Evolutionary conservation across 768 basidiomycete species (phyloP).

Genomic region (Boletus patriciae): DNA sequence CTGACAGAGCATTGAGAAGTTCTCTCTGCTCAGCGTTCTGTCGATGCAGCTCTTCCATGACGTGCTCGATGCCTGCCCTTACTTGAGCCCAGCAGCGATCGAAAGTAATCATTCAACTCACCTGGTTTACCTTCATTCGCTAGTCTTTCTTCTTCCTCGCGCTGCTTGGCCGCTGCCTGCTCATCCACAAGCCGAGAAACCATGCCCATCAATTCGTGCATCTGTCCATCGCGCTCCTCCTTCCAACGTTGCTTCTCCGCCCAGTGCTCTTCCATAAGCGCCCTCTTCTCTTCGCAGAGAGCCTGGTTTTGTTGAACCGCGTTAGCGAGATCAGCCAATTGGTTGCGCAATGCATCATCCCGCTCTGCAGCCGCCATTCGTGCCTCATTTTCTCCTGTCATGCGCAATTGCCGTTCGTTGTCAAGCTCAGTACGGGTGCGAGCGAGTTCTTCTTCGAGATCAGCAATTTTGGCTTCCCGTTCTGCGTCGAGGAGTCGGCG

Average conservation of each 20-base stretch:
- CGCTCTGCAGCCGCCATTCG: slow-evolving; percentile 63
- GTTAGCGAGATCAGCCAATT: slow-evolving; percentile 71
- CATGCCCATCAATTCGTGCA: slow-evolving; percentile 60
- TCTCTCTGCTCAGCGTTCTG: slow-evolving; percentile 64
- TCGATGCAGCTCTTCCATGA: slow-evolving; percentile 56
- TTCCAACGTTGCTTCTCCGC: slow-evolving; percentile 60
- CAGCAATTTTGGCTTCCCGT: slow-evolving; percentile 53
- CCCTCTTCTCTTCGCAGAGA: slow-evolving; percentile 58
- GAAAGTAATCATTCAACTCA: slow-evolving; percentile 32
- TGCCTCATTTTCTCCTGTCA: slow-evolving; percentile 60
- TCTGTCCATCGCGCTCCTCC: slow-evolving; percentile 56
- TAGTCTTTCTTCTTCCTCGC: slow-evolving; percentile 53
- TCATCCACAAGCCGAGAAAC: slow-evolving; percentile 58
- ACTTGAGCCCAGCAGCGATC: slow-evolving; percentile 6
- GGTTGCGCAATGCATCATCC: slow-evolving; percentile 57
- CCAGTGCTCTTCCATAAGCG: slow-evolving; percentile 60
- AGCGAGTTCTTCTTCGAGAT: slow-evolving; percentile 63
- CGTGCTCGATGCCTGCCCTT: slow-evolving; percentile 52
- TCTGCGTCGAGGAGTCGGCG: slow-evolving; percentile 47
- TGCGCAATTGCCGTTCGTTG: slow-evolving; percentile 56
- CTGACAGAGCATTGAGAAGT: slow-evolving; percentile 52
- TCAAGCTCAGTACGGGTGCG: slow-evolving; percentile 59
- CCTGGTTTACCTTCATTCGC: slow-evolving; percentile 57
- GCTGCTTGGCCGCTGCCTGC: slow-evolving; percentile 50
- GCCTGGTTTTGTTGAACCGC: slow-evolving; percentile 67